Conservation (phyloP, 352 stramenopile genomes). For the Phytophthora kernoviae region DNA sequence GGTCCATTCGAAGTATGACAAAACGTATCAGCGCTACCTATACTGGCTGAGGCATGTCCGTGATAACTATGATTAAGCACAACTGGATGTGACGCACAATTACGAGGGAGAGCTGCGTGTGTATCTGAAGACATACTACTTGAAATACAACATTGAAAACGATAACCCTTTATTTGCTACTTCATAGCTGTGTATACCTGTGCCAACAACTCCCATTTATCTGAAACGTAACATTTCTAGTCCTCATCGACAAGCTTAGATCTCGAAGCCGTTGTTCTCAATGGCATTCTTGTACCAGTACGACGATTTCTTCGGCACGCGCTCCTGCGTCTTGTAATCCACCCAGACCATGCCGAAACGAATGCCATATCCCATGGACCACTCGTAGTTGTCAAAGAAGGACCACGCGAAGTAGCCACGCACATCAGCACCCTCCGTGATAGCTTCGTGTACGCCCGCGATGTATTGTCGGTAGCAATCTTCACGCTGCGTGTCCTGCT, state of each 20-base stretch:
- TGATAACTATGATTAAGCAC: too few species aligned
- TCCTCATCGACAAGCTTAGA: slow-evolving; percentile 2
- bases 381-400: slow-evolving; percentile 94
- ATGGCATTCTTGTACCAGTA: slow-evolving; percentile 54
- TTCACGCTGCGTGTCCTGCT: slow-evolving; percentile 71
- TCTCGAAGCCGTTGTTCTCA: slow-evolving; percentile 39
- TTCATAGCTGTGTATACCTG: too few species aligned
- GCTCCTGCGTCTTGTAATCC: slow-evolving; percentile 57
- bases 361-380: slow-evolving; percentile 62
- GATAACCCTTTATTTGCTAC: too few species aligned
- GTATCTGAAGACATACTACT: too few species aligned
- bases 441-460: slow-evolving; percentile 52
- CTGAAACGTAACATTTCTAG: too few species aligned
- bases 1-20: too few species aligned
- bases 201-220: too few species aligned
- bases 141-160: too few species aligned
- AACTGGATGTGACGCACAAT: too few species aligned
- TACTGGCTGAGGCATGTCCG: too few species aligned
- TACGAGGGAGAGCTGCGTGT: too few species aligned
- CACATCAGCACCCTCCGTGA: slow-evolving; percentile 48
- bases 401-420: slow-evolving; percentile 90
- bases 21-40: too few species aligned
- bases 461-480: slow-evolving; percentile 86
- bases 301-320: slow-evolving; percentile 60
- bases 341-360: slow-evolving; percentile 60